These are phyloP conservation scores for Tylopilus orsonianus DNA, from an alignment of 1,284 basidiomycete species.

Conservation along the genomic window DNA sequence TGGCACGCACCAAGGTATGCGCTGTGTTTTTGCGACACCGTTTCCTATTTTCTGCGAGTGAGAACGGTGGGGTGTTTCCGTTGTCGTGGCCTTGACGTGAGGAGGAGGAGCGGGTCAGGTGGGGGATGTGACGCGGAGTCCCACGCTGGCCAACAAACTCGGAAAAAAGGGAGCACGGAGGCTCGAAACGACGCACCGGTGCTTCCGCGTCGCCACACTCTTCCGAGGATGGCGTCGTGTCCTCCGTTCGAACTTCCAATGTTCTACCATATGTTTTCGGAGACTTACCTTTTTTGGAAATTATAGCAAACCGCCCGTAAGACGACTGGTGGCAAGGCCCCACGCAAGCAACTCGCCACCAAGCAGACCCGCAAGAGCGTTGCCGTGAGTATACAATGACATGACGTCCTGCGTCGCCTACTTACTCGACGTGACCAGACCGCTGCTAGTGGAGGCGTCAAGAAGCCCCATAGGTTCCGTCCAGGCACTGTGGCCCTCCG, in stretches of 20 bases:
- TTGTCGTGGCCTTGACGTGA: slow-evolving; percentile 12
- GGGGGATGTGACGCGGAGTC: slow-evolving; percentile 14
- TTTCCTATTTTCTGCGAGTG: slow-evolving; percentile 4
- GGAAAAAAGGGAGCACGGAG: slow-evolving; percentile 26
- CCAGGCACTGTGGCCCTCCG: slow-evolving; percentile 78
- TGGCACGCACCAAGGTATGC: slow-evolving; percentile 56
- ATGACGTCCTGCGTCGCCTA: background rate
- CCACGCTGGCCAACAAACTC: slow-evolving; percentile 9
- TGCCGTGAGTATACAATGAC: slow-evolving; percentile 9
- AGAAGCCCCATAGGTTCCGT: slow-evolving; percentile 73
- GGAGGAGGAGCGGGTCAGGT: slow-evolving; percentile 3
- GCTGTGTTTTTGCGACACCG: background rate
- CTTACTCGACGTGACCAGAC: slow-evolving; percentile 39
- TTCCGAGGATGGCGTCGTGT: slow-evolving; percentile 8
- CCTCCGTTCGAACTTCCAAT: slow-evolving; percentile 25
- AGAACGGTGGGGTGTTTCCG: background rate
- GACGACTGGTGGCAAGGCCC: slow-evolving; percentile 65
- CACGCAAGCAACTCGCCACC: slow-evolving; percentile 68
- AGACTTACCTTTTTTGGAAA: slow-evolving; percentile 44
- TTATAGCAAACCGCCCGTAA: slow-evolving; percentile 63
- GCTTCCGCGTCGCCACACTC: slow-evolving; percentile 13
- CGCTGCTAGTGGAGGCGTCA: slow-evolving; percentile 69
- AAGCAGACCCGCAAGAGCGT: slow-evolving; percentile 54
- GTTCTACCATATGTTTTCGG: slow-evolving; percentile 28
- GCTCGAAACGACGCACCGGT: slow-evolving; percentile 25